Percentiles rank a stretch among this genome's conserved stretches.
phyloP scores from a whole-genome alignment of 1,284 basidiomycete genomes.

The Trichosporon sp. region DNA sequence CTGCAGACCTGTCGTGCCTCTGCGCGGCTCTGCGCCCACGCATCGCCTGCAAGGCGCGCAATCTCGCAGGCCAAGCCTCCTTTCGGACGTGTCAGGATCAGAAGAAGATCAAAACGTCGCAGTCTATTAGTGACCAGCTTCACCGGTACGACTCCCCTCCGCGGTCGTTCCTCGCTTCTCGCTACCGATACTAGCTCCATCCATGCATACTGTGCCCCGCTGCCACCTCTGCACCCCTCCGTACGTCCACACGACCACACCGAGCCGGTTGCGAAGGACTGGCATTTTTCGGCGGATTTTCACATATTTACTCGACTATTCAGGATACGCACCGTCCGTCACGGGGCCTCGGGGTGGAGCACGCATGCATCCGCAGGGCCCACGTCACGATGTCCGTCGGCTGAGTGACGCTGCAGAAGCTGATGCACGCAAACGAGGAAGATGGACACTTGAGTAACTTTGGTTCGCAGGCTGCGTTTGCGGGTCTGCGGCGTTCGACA shows the following conservation, averaged over 20 bases:
- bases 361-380: conserved; percentile 5
- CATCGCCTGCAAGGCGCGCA: background rate
- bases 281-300: background rate
- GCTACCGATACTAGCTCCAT: background rate
- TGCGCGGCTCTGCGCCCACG: background rate
- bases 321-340: background rate
- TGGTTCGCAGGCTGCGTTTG: background rate
- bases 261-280: too few relatives aligned
- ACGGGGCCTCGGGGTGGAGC: conserved; percentile 6
- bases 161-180: background rate
- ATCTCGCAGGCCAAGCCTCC: background rate
- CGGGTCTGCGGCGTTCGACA: background rate
- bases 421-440: background rate
- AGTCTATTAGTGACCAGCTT: too few relatives aligned
- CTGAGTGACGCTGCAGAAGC: background rate
- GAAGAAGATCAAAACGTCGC: too few relatives aligned
- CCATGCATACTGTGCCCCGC: background rate
- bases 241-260: background rate
- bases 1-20: background rate
- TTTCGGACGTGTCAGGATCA: background rate
- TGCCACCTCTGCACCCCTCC: too few relatives aligned
- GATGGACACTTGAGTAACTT: background rate
- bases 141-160: too few relatives aligned
- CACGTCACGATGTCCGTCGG: conserved; percentile 3
- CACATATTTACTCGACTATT: conserved; percentile 10